Conservation (phyloP, 139 green algal genomes). For the Coccomyxa sp. region DNA sequence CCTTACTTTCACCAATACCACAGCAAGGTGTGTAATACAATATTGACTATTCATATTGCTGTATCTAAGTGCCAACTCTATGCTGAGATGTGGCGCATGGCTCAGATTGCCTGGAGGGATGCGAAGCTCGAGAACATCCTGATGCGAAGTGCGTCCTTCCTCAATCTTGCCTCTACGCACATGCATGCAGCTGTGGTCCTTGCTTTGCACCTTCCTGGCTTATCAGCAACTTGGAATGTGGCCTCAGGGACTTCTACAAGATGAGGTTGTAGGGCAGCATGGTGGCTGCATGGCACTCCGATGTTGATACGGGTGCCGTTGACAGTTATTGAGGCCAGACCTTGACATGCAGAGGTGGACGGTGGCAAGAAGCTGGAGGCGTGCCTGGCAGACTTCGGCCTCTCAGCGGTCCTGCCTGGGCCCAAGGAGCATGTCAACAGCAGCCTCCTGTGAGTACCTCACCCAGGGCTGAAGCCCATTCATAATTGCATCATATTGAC, state of each 20-base stretch:
- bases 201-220: background rate
- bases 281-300: too few species aligned
- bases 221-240: background rate
- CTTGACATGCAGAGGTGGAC: background rate
- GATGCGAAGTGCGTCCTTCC: background rate
- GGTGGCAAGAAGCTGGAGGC: background rate
- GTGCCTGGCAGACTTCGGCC: background rate
- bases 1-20: background rate
- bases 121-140: background rate
- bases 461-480: background rate
- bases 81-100: background rate
- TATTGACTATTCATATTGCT: background rate
- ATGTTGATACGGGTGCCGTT: too few species aligned
- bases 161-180: background rate
- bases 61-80: background rate
- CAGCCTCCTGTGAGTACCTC: background rate
- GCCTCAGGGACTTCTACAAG: background rate
- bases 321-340: too few species aligned
- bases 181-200: too few species aligned
- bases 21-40: background rate
- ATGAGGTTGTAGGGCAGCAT: background rate
- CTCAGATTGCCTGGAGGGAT: background rate
- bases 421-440: background rate
- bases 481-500: background rate
- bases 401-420: background rate